These are phyloP conservation scores for Aspergillus tamarii DNA, from an alignment of 2,329 filamentous ascomycete species.

Conservation along the genomic window DNA sequence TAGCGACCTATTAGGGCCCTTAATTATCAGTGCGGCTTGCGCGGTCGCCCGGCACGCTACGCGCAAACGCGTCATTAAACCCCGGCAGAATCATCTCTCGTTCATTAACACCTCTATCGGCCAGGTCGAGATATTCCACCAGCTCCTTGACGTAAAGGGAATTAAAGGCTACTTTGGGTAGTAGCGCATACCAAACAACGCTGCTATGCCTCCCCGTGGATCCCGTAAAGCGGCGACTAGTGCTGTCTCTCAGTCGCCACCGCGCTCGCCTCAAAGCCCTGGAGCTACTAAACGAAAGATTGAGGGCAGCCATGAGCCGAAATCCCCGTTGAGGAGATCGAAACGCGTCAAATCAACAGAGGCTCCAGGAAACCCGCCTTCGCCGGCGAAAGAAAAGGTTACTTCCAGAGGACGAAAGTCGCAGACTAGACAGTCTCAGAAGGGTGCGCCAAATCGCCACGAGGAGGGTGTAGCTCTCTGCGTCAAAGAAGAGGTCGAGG, in stretches of 20 bases:
- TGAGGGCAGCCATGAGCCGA: conserved; percentile 26
- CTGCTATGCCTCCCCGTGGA: conserved; percentile 22
- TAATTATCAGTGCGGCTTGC: background rate
- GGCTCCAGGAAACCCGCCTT: background rate
- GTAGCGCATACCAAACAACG: background rate
- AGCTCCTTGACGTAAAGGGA: too few relatives aligned
- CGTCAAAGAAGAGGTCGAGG: conserved; percentile 24
- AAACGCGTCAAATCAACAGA: conserved; percentile 33
- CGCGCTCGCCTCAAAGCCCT: conserved; percentile 12
- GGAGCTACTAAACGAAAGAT: conserved; percentile 32
- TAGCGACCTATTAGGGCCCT: background rate
- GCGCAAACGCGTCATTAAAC: conserved; percentile 5
- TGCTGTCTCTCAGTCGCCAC: conserved; percentile 10
- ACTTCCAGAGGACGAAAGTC: background rate
- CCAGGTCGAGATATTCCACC: background rate
- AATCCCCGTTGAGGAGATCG: conserved; percentile 32
- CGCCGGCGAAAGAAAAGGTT: background rate
- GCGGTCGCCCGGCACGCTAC: background rate
- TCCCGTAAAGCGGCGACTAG: conserved; percentile 17
- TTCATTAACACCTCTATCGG: background rate
- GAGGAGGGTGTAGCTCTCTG: background rate
- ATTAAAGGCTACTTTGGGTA: background rate
- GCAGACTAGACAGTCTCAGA: background rate
- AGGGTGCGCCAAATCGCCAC: conserved; percentile 16
- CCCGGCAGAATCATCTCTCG: background rate